Conservation (phyloP, 495 filamentous ascomycete species). For the Aspergillus diversus region DNA sequence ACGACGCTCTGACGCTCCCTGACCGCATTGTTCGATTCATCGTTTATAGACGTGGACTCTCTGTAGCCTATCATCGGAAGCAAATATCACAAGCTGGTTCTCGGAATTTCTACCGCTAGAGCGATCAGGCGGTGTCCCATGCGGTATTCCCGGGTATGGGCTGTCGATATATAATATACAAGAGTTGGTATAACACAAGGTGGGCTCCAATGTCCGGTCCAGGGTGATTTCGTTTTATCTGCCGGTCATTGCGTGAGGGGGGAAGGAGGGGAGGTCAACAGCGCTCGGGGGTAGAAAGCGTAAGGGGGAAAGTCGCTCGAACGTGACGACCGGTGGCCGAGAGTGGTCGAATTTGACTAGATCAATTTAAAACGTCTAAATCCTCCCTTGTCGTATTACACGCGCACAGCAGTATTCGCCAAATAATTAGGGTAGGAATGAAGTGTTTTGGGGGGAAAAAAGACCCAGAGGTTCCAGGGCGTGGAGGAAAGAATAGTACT, state of each 20-base stretch:
- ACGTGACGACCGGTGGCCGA: background rate
- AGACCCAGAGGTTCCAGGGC: background rate
- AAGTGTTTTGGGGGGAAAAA: background rate
- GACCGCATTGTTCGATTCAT: constrained; percentile 25
- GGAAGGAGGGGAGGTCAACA: constrained; percentile 1
- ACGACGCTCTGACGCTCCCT: constrained; percentile 38
- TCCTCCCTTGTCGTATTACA: background rate
- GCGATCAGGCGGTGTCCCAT: background rate
- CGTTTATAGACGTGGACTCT: background rate
- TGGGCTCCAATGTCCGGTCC: constrained; percentile 3
- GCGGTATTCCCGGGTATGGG: constrained; percentile 3
- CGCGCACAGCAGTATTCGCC: background rate
- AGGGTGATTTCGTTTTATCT: constrained; percentile 20
- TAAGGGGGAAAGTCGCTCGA: constrained; percentile 10
- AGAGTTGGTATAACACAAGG: background rate
- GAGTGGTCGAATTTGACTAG: constrained; percentile 3
- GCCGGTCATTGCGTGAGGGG: constrained; percentile 26
- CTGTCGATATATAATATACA: background rate
- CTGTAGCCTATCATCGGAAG: constrained; percentile 11
- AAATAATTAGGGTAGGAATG: background rate
- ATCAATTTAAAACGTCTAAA: constrained; percentile 11
- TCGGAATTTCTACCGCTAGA: background rate
- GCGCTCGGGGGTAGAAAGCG: constrained; percentile 11
- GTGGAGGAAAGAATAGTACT: background rate
- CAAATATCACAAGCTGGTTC: background rate